A percentile compares a stretch with the other conserved stretches of the same genome.
Conservation (phyloP, 164 flowering plant species). For the Hamamelis virginiana region DNA sequence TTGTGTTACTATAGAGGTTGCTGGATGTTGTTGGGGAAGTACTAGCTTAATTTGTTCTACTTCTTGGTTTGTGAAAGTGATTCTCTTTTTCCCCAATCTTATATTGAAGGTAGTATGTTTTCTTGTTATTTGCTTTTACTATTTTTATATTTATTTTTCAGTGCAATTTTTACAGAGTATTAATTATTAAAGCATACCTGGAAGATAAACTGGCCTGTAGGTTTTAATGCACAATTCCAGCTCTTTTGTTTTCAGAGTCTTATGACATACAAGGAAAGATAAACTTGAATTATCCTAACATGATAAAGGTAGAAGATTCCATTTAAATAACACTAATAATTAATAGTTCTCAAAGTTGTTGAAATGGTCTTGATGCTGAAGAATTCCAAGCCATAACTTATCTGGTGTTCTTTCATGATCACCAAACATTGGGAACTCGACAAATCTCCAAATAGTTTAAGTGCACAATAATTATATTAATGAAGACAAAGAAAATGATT, state of each 20-base stretch:
- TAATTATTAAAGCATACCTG: slow-evolving; percentile 15
- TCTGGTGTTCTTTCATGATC: slow-evolving; percentile 83
- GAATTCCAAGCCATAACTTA: slow-evolving; percentile 79
- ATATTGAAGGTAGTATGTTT: too few relatives aligned
- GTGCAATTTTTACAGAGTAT: slow-evolving; percentile 39
- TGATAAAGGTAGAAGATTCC: too few relatives aligned
- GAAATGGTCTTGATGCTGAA: slow-evolving; percentile 47
- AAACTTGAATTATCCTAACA: neutral
- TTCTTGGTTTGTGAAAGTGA: too few relatives aligned
- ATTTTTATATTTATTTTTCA: slow-evolving; percentile 11
- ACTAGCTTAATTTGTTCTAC: too few relatives aligned
- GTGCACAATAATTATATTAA: slow-evolving; percentile 18
- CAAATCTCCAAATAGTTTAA: slow-evolving; percentile 85
- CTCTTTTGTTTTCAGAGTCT: too few relatives aligned
- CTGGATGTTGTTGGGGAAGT: too few relatives aligned
- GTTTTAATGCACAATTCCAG: too few relatives aligned
- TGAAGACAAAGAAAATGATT: too few relatives aligned
- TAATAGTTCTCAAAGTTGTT: slow-evolving; percentile 4
- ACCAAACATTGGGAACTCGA: slow-evolving; percentile 83
- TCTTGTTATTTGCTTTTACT: neutral
- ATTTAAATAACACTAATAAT: too few relatives aligned
- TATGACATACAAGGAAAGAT: neutral
- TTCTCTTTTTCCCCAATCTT: too few relatives aligned
- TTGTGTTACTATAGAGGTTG: too few relatives aligned
- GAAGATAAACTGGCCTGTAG: slow-evolving; percentile 36